phyloP scores from a whole-genome alignment of 306 rosid genomes.

The Crotalaria pallida region DNA sequence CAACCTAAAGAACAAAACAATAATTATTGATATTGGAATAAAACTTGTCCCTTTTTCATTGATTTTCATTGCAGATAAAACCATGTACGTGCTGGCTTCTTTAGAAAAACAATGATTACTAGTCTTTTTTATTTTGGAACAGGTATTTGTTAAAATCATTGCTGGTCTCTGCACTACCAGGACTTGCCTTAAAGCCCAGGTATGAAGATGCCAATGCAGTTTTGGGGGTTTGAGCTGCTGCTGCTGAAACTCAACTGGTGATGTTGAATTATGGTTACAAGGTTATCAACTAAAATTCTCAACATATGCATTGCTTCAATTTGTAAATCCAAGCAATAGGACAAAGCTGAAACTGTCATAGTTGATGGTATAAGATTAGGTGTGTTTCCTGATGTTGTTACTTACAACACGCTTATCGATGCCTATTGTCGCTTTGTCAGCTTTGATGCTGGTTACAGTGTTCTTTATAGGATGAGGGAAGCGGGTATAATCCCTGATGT shows the following conservation, averaged over 20 bases:
- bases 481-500: constrained; percentile 69
- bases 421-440: constrained; percentile 57
- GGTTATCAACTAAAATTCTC: constrained; percentile 59
- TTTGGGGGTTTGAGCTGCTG: not conserved
- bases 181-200: too few species aligned
- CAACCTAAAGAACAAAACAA: too few species aligned
- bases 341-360: constrained; percentile 51
- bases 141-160: too few species aligned
- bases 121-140: too few species aligned
- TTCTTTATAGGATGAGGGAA: constrained; percentile 62
- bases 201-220: too few species aligned
- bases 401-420: constrained; percentile 71
- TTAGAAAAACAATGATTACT: too few species aligned
- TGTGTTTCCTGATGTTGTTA: constrained; percentile 52
- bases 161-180: too few species aligned
- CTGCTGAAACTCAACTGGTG: too few species aligned
- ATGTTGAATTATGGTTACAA: constrained; percentile 37
- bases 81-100: too few species aligned
- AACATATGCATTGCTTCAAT: constrained; percentile 57
- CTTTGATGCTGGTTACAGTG: constrained; percentile 43
- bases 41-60: too few species aligned
- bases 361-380: constrained; percentile 64
- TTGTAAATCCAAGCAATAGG: constrained; percentile 43
- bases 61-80: too few species aligned
- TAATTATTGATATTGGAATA: too few species aligned